A percentile compares a stretch with the other conserved stretches of the same genome.
These are phyloP conservation scores for Rutidosis leptorrhynchoides DNA, from an alignment of 129 eudicot species.

Conservation along the genomic window DNA sequence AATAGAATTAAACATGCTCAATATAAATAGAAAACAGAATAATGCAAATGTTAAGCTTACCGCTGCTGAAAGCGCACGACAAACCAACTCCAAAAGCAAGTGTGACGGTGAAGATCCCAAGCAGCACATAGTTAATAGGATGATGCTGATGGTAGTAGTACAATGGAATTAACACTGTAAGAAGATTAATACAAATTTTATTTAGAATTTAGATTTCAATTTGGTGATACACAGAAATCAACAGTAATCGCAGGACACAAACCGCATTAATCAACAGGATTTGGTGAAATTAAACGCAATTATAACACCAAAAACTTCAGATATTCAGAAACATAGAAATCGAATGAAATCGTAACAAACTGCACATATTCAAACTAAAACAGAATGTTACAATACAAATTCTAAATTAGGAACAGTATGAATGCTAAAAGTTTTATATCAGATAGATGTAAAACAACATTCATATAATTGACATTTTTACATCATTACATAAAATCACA, in stretches of 20 bases:
- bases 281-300: neutral
- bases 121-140: conserved; percentile 69
- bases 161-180: conserved; percentile 71
- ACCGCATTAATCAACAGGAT: neutral
- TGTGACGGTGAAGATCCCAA: conserved; percentile 59
- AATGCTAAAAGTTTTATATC: too few species aligned
- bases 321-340: neutral
- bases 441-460: too few species aligned
- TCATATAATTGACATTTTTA: neutral
- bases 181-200: neutral
- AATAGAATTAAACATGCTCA: neutral
- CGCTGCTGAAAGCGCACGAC: conserved; percentile 71
- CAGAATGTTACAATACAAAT: neutral
- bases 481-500: neutral
- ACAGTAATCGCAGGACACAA: neutral
- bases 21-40: neutral
- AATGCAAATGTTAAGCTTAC: conserved; percentile 36
- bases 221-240: neutral
- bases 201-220: too few species aligned
- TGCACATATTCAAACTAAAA: neutral
- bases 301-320: neutral
- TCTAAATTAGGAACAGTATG: too few species aligned
- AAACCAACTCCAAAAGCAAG: conserved; percentile 65
- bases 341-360: conserved; percentile 20
- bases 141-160: conserved; percentile 65